phyloP scores from a whole-genome alignment of 306 rosid species.

The Prunus mongolica region DNA sequence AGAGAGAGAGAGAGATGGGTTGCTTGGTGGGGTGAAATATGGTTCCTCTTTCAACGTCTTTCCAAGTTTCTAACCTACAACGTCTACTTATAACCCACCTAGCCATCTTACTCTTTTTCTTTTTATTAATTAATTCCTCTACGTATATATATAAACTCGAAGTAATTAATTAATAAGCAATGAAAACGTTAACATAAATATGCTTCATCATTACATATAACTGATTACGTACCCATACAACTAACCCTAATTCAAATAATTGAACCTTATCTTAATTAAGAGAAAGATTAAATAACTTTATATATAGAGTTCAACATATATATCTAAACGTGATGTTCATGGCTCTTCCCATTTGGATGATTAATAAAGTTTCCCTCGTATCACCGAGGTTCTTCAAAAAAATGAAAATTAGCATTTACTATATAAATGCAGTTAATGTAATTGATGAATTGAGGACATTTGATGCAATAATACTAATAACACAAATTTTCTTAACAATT shows the following conservation, averaged over 20 bases:
- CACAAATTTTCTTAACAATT: no score
- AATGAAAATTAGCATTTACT: no score
- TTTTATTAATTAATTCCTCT: background rate
- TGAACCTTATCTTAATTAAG: background rate
- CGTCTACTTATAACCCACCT: conserved; percentile 98
- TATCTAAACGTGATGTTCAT: no score
- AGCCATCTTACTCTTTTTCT: conserved; percentile 12
- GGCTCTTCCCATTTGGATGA: no score
- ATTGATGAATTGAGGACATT: no score
- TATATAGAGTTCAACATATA: no score
- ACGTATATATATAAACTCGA: background rate
- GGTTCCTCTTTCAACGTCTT: conserved; percentile 97
- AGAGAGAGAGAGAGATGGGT: conserved; percentile 34
- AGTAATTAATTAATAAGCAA: background rate
- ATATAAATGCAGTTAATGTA: no score
- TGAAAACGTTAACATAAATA: background rate
- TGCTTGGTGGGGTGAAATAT: conserved; percentile 77
- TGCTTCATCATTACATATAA: background rate
- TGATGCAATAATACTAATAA: no score
- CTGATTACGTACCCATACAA: background rate
- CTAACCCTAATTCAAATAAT: background rate
- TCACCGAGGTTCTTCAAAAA: no score
- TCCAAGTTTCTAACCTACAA: conserved; percentile 95
- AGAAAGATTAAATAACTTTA: background rate
- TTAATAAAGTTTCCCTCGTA: no score